Base-by-base conservation (phyloP, 805 yeast species). In the Candida suzukii region DNA sequence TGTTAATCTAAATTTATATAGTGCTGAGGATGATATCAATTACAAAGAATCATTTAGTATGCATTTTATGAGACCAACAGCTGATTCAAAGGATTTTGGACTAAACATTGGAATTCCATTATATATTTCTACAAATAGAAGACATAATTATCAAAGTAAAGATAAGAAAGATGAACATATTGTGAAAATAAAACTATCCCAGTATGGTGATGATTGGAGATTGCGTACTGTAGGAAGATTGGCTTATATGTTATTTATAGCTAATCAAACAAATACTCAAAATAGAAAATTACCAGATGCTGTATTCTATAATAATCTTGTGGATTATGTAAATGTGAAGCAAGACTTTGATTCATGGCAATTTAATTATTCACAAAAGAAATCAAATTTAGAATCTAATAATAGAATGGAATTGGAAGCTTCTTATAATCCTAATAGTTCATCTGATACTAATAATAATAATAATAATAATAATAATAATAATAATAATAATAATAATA, bases 301-400 rank as follows among this genome's bases (percentile, higher is more conserved):
- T 8, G 53, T 60, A 0, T 87, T 85, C 52, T 91, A 91, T 64
- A 91, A 91, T 57, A 72, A 83, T 5, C 66, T 88, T 61, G 82
- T 84, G 3, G 98, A 91, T 57, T 85, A 71, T 56, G 78, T 87
- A 20, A 85, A 85, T 51, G 70, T 85, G 27, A 78, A 71, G 42
- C 73, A 78, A 41, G 99, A 91, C 60, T 93, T 83, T 61, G 95
- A 86, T 50, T 68, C 75, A 1, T 91, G 97, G 97, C 85, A 81
- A 46, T 68, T 69, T 50, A 49, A 61, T 46, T 54, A 63, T 20
- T 38, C 46, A 2, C 26, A 37, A 9, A 36, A 27, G 25, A 47
- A 28, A 10, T 36, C 46, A n/a, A n/a, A n/a, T n/a, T n/a, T n/a
- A n/a, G n/a, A n/a, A n/a, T n/a, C n/a, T n/a, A n/a, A n/a, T n/a